Percentiles rank a stretch among this genome's conserved stretches.
Evolutionary conservation across 2,329 filamentous ascomycete species (phyloP).

Genomic region (Septoria petroselini): DNA sequence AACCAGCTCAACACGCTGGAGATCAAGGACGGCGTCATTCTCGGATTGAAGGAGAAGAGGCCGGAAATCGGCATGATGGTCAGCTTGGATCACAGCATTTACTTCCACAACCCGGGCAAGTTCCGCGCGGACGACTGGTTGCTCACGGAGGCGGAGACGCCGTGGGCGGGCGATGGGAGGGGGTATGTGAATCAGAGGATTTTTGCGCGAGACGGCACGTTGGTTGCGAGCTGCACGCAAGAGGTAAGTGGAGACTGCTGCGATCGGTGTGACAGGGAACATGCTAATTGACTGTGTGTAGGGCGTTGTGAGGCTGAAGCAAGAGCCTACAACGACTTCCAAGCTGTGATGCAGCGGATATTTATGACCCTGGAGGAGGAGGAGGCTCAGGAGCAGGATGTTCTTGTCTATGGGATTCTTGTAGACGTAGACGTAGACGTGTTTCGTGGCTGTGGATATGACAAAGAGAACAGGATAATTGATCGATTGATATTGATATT

Average conservation of each 20-base stretch:
- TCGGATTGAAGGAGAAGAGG: conserved; percentile 52
- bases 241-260: conserved; percentile 52
- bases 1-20: conserved; percentile 46
- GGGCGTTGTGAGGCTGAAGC: conserved; percentile 54
- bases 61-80: conserved; percentile 80
- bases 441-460: too few species aligned
- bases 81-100: conserved; percentile 67
- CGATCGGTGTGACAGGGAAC: neutral
- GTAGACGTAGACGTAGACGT: too few species aligned
- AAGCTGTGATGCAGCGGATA: conserved; percentile 20
- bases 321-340: conserved; percentile 30
- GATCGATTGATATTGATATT: neutral
- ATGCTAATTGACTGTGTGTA: conserved; percentile 31
- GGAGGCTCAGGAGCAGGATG: neutral
- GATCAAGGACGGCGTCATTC: conserved; percentile 40
- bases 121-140: conserved; percentile 66
- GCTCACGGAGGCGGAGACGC: conserved; percentile 74
- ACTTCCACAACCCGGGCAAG: conserved; percentile 52
- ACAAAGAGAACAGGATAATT: too few species aligned
- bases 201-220: conserved; percentile 65
- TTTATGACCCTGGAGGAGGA: neutral
- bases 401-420: neutral
- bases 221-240: conserved; percentile 77
- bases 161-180: conserved; percentile 74
- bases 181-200: conserved; percentile 74